Conservation (phyloP, 2,329 filamentous ascomycete species). For the Alternaria gaisen region DNA sequence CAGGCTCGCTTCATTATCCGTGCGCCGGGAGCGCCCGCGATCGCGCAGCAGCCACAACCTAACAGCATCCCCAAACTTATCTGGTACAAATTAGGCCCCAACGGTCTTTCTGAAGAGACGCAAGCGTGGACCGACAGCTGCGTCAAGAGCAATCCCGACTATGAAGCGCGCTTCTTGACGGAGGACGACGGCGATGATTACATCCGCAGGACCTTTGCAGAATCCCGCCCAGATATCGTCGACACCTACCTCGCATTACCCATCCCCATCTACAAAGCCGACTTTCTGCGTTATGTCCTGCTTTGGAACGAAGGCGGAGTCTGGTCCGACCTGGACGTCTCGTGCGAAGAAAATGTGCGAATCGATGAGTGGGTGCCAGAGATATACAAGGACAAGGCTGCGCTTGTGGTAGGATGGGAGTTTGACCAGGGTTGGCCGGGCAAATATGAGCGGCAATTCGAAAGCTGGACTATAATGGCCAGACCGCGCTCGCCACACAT, state of each 20-base stretch:
- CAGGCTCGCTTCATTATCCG: conserved; percentile 1
- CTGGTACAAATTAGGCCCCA: conserved; percentile 54
- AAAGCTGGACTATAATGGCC: conserved; percentile 45
- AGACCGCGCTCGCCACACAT: conserved; percentile 35
- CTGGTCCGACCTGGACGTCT: conserved; percentile 55
- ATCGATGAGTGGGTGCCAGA: conserved; percentile 51
- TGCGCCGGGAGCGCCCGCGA: neutral
- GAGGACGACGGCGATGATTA: conserved; percentile 44
- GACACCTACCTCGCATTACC: conserved; percentile 46
- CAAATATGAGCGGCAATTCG: conserved; percentile 35
- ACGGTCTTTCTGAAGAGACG: conserved; percentile 43
- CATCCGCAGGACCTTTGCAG: conserved; percentile 42
- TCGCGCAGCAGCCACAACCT: neutral
- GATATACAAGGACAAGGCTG: conserved; percentile 39
- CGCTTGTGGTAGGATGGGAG: conserved; percentile 53
- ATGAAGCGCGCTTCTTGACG: conserved; percentile 43
- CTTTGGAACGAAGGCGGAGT: conserved; percentile 53
- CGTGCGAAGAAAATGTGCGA: conserved; percentile 38
- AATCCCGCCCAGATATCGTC: conserved; percentile 51
- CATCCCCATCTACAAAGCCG: conserved; percentile 53
- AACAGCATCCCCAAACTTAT: conserved; percentile 43
- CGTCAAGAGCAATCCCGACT: conserved; percentile 39
- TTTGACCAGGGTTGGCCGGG: conserved; percentile 43
- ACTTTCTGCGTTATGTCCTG: conserved; percentile 56
- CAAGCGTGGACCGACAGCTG: conserved; percentile 46